Conservation (phyloP, 805 yeast species). For the Lachancea quebecensis region DNA sequence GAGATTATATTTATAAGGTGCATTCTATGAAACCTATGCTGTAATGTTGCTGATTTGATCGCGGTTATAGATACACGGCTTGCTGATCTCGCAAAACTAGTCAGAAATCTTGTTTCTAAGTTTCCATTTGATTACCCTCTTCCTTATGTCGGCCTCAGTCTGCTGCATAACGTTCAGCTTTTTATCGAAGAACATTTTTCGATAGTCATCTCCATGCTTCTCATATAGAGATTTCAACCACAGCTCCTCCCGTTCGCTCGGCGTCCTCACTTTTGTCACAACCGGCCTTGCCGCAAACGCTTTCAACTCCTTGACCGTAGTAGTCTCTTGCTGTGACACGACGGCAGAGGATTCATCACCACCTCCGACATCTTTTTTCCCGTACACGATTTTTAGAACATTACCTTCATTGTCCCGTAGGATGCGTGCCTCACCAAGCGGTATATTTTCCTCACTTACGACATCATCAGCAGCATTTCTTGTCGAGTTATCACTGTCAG, state of each 20-base stretch:
- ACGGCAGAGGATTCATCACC: too few relatives aligned
- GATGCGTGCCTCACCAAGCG: slow-evolving; percentile 73
- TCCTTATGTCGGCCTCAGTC: slow-evolving; percentile 74
- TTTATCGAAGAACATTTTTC: slow-evolving; percentile 87
- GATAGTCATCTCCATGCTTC: slow-evolving; percentile 83
- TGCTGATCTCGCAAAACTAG: slow-evolving; percentile 6
- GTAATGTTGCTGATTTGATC: not conserved
- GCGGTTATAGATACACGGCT: too few relatives aligned
- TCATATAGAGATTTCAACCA: slow-evolving; percentile 61
- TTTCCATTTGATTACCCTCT: slow-evolving; percentile 67
- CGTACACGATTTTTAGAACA: slow-evolving; percentile 61
- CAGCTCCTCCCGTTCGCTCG: slow-evolving; percentile 64
- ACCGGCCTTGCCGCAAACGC: slow-evolving; percentile 41
- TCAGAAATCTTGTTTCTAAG: slow-evolving; percentile 33
- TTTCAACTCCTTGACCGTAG: slow-evolving; percentile 65
- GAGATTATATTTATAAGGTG: slow-evolving; percentile 5
- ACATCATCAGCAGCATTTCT: slow-evolving; percentile 30
- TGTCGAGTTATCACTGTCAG: slow-evolving; percentile 18
- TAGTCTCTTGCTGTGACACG: slow-evolving; percentile 30
- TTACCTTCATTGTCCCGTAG: slow-evolving; percentile 64
- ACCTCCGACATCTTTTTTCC: slow-evolving; percentile 41
- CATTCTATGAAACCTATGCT: not conserved
- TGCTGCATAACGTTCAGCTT: slow-evolving; percentile 79
- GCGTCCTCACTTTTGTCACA: slow-evolving; percentile 44
- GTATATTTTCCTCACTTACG: slow-evolving; percentile 47